A percentile compares a stretch with the other conserved stretches of the same genome.
phyloP scores from a whole-genome alignment of 495 filamentous ascomycete genomes.

The Neurospora sp. region DNA sequence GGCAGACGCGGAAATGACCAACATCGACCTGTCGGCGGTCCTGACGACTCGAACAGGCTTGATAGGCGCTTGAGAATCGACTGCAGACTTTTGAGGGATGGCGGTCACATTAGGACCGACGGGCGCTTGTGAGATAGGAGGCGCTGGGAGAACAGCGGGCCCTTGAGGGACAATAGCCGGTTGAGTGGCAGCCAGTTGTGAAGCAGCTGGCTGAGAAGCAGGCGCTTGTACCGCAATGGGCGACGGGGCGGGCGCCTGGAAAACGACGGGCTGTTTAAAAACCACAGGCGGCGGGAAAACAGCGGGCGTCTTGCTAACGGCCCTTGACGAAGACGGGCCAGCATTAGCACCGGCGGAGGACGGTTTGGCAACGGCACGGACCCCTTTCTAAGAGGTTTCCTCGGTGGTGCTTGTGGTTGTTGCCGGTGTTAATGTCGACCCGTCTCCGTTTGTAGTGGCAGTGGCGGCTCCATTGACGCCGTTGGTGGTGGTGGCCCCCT shows the following conservation, averaged over 20 bases:
- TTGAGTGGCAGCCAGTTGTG: neutral
- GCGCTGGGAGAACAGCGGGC: neutral
- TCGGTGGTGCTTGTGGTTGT: neutral
- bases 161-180: neutral
- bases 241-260: neutral
- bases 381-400: neutral
- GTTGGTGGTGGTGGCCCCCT: neutral
- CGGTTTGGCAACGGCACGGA: neutral
- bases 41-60: neutral
- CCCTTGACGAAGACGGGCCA: neutral
- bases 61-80: neutral
- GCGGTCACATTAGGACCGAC: neutral
- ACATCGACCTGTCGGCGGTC: neutral
- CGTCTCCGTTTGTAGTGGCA: neutral
- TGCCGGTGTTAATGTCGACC: neutral
- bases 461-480: neutral
- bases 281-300: neutral
- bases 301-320: neutral
- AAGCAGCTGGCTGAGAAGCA: neutral
- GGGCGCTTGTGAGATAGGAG: neutral
- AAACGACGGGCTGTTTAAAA: neutral
- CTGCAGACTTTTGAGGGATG: neutral
- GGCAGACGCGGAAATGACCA: neutral
- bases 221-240: neutral
- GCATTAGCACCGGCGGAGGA: neutral